Conservation (phyloP, 2,329 filamentous ascomycete species). For the Camillea tinctor region DNA sequence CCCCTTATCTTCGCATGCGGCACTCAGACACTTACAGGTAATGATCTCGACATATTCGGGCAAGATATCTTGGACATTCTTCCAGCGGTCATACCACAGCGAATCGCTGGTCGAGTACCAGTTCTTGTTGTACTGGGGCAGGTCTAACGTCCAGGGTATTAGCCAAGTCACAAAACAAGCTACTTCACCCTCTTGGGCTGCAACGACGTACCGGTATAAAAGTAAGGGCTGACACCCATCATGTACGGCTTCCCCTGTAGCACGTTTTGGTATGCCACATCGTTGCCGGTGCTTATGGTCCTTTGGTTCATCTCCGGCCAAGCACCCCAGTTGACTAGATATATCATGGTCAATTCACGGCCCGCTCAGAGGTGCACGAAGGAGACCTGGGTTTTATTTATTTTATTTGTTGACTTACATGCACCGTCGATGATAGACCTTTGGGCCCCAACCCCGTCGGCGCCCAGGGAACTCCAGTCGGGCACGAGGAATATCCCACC, state of each 20-base stretch:
- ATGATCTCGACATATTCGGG: slow-evolving; percentile 56
- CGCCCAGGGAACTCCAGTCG: slow-evolving; percentile 46
- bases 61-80: slow-evolving; percentile 47
- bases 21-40: slow-evolving; percentile 39
- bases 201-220: slow-evolving; percentile 35
- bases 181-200: slow-evolving; percentile 1
- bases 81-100: slow-evolving; percentile 56
- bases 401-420: slow-evolving; percentile 21
- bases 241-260: slow-evolving; percentile 47
- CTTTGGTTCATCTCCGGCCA: slow-evolving; percentile 44
- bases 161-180: neutral
- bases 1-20: neutral
- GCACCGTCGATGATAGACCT: slow-evolving; percentile 29
- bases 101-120: slow-evolving; percentile 54
- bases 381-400: neutral
- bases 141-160: slow-evolving; percentile 31
- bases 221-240: slow-evolving; percentile 44
- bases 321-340: slow-evolving; percentile 46
- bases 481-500: slow-evolving; percentile 43
- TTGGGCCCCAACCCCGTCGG: slow-evolving; percentile 27
- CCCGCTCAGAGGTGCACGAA: slow-evolving; percentile 26
- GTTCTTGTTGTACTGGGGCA: slow-evolving; percentile 49
- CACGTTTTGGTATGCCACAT: slow-evolving; percentile 37
- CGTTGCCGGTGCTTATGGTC: slow-evolving; percentile 38
- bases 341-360: neutral